Base-by-base conservation (phyloP, 208 protist genomes). In the Leishmania aethiopica region DNA sequence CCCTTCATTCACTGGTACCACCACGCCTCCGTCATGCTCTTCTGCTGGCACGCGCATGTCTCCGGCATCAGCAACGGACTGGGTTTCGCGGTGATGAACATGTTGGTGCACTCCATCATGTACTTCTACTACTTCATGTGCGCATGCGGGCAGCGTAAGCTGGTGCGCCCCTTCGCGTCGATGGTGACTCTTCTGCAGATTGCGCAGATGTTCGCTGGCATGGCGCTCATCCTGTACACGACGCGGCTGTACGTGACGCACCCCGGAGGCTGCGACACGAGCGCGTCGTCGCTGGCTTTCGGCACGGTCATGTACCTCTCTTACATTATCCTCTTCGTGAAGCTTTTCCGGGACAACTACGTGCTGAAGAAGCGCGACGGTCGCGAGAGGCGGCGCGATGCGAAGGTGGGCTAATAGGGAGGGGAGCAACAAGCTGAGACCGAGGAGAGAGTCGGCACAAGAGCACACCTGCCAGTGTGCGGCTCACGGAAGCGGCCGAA, bases 51-150 rank as follows among this genome's bases (percentile, higher is more conserved):
- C 75, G 92, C 91, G 32, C 95, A 94, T 76, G 60, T 84, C 42
- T 71, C 84, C 35, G 84, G 85, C 74, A 92, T 90, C 83, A 83
- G 80, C 35, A 91, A 87, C 3, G 90, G 95, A 51, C 84, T 83
- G 15, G 82, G 87, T 72, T 99, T 98, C 75, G 91, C 93, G 32
- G 82, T 91, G 10, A 99, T 99, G 96, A 99, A 99, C 86, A 93
- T 96, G 80, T 85, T 79, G 28, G 97, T 99, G 40, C 98, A 99
- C 90, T 79, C 95, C 7, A 87, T 99, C 83, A 99, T 99, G 97
- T 99, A 99, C 86, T 90, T 89, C 11, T 99, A 99, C 88, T 99
- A 98, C 85, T 93, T 92, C 62, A 60, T 98, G 37, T 92, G 90
- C 74, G 90, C 89, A 6, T 87, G 87, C 45, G 92, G 94, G 17